Conservation (phyloP, 768 basidiomycete species). For the Amyloporia xantha region DNA sequence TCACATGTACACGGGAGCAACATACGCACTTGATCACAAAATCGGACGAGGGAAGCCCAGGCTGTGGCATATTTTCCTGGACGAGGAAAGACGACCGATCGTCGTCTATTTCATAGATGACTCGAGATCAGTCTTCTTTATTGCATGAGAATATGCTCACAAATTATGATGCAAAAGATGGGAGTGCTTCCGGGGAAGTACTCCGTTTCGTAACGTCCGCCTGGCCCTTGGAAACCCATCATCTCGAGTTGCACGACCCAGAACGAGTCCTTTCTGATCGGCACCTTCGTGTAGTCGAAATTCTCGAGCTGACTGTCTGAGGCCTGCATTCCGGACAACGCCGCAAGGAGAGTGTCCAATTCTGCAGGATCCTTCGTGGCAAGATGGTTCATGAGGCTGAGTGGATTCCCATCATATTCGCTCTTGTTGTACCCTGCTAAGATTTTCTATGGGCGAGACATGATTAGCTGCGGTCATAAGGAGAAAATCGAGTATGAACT, state of each 20-base stretch:
- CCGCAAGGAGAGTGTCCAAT: constrained; percentile 6
- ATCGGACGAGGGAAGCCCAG: constrained; percentile 25
- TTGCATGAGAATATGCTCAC: constrained; percentile 9
- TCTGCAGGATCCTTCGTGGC: constrained; percentile 4
- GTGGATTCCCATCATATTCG: background rate
- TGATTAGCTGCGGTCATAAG: no score
- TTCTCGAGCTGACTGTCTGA: constrained; percentile 2
- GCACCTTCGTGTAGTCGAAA: constrained; percentile 9
- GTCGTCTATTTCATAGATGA: no score
- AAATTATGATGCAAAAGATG: constrained; percentile 17
- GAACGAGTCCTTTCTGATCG: constrained; percentile 21
- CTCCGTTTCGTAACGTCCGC: no score
- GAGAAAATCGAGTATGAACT: no score
- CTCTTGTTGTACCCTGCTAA: background rate
- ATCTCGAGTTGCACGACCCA: constrained; percentile 30
- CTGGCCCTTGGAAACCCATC: constrained; percentile 21
- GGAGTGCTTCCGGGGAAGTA: constrained; percentile 16
- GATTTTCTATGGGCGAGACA: background rate
- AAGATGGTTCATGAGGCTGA: constrained; percentile 7
- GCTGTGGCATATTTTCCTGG: constrained; percentile 9
- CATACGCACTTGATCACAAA: constrained; percentile 23
- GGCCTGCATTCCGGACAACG: background rate
- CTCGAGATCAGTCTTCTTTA: no score
- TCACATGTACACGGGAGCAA: background rate
- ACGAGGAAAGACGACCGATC: constrained; percentile 21